Evolutionary conservation across 352 stramenopile genomes (phyloP), one percentile per base, ranked within the genome.

Genomic region (Thalassiosira sp.): DNA sequence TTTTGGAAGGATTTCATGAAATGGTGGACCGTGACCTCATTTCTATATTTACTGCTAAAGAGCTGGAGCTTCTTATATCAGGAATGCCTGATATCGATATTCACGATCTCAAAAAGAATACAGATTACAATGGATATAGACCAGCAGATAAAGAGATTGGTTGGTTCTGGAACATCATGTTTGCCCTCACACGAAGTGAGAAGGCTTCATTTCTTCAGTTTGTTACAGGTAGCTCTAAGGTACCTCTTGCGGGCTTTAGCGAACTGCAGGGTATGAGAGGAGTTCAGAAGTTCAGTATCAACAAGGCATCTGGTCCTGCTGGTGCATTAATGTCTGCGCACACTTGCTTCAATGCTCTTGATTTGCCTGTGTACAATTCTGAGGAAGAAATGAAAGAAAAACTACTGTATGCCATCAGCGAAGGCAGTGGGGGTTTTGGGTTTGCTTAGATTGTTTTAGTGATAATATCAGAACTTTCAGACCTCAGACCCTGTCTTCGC

Each of bases 281-380:
- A 24, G 96, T 97, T 35, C 95, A 98, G 82, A 98, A 98, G 80
- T 99, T 99, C 83, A 98, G 97, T 79, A 98, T 99, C 76, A 96
- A 98, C 89, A 98, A 98, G 85, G 94, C 95, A 2, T 97, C 97
- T 76, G 96, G 94, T 43, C 94, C 95, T 84, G 64, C 94, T 45
- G 94, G 96, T 56, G 82, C 96, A 53, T 89, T 99, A 11, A 96
- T 97, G 64, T 95, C 93, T 37, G 96, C 97, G 13, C 97, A 99
- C 88, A 99, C 97, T 31, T 99, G 97, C 87, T 99, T 99, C 81
- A 99, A 99, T 84, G 95, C 98, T 61, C 87, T 99, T 40, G 97
- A 99, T 85, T 86, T 99, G 25, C 97, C 97, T 15, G 93, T 97
- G 67, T 99, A 99, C 87, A 94, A 95, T 45, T 98, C 88, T 74